Evolutionary conservation across 2,329 filamentous ascomycete species (phyloP), one percentile per base, ranked within the genome.

Genomic region (Raffaelea arxii): DNA sequence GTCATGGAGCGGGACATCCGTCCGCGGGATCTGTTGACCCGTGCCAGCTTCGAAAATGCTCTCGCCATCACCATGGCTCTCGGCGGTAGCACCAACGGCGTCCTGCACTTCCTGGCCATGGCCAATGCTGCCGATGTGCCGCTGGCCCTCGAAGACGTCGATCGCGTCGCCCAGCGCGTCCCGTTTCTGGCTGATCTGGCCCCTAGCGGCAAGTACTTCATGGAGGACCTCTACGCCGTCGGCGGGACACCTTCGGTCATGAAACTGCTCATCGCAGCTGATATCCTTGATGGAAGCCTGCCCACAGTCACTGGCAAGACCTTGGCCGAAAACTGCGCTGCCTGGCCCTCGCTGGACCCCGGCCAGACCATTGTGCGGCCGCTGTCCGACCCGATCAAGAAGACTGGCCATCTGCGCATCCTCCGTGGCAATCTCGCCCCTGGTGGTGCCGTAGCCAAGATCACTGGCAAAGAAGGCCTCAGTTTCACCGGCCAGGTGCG

Each of bases 391-490:
- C 75, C 75, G 44, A 91, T 94, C 71, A 96, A 96, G 63, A 54
- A 72, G 2, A 87, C 82, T 0, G 91, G 91, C 38, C 91, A 97
- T 63, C 76, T 97, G 50, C 88, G 91, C 63, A 86, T 97, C 50
- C 75, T 97, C 4, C 77, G 78, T 49, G 91, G 91, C 19, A 95
- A 94, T 62, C 75, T 96, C 25, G 87, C 90, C 3, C 91, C 91
- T 1, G 84, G 81, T 11, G 91, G 91, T 27, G 86, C 90, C 1
- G 90, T 97, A 2, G 90, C 89, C 50, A 97, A 97, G 66, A 96
- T 97, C 64, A 96, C 91, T 0, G 91, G 91, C 30, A 96, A 96
- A 63, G 91, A 97, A 64, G 91, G 91, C 3, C 74, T 89, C 6
- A 71, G 67, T 12, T 97, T 97, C 65, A 82, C 74, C 0, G 91